phyloP scores from a whole-genome alignment of 1,284 basidiomycete species.

The Ustilago nuda region DNA sequence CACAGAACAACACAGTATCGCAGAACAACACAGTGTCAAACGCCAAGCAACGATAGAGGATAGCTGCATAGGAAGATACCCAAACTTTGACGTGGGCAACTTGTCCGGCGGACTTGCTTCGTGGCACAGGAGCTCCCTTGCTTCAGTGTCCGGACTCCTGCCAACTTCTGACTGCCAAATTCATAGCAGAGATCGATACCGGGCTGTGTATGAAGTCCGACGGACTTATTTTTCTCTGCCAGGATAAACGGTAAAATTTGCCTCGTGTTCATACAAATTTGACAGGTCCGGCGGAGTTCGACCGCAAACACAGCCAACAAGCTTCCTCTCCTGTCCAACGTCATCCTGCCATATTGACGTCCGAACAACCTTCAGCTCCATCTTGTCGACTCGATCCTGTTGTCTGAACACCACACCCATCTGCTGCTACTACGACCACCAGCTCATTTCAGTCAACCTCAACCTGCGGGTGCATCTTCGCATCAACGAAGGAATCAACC shows the following conservation, averaged over 20 bases:
- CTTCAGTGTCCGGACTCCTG: not conserved
- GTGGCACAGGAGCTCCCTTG: not conserved
- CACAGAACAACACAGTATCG: slow-evolving; percentile 6
- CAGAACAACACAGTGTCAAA: slow-evolving; percentile 1
- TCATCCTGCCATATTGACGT: not conserved
- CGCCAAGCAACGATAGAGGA: not conserved
- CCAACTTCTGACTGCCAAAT: not conserved
- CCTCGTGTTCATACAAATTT: not conserved
- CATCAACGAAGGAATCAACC: not conserved
- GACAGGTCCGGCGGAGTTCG: slow-evolving; percentile 30
- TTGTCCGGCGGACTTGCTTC: slow-evolving; percentile 16
- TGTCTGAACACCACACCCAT: not conserved
- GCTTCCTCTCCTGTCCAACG: not conserved
- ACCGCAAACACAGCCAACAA: not conserved
- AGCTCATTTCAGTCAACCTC: not conserved
- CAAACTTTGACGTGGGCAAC: not conserved
- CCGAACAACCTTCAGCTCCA: not conserved
- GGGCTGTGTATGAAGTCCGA: slow-evolving; percentile 15
- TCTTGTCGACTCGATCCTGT: not conserved
- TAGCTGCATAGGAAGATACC: not conserved
- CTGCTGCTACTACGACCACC: not conserved
- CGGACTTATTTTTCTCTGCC: slow-evolving; percentile 9
- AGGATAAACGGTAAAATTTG: not conserved
- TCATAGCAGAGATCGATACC: not conserved
- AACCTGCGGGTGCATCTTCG: not conserved